Evolutionary conservation across 2,329 filamentous ascomycete species (phyloP), one percentile per base, ranked within the genome.

Genomic region (Lecanicillium sp.): DNA sequence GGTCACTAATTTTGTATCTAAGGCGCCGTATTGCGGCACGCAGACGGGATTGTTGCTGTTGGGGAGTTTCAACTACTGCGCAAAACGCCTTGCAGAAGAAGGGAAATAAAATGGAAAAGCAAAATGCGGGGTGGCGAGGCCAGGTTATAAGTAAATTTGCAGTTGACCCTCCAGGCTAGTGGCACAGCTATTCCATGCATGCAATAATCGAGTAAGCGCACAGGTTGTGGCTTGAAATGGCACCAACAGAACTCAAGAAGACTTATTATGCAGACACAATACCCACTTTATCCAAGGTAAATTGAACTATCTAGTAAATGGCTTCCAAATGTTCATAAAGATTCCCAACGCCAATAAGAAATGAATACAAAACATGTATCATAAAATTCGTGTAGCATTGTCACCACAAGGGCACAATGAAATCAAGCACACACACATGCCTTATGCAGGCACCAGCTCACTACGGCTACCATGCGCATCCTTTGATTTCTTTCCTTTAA

Each of bases 401-500:
- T 11, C 22, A 7, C 22, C 22, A 25, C 22, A 25, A 25, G 32
- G n/a, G 7, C 9, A 19, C 16, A 36, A 36, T 17, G 18, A 41
- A 29, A 37, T 29, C n/a, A 36, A 20, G 22, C 17, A 13, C 27
- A 25, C n/a, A n/a, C n/a, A 3, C 9, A 13, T 15, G 25, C 33
- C 22, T 43, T 51, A 58, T 17, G 54, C 56, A 27, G 54, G 40
- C 31, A 59, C 55, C 29, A 57, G 41, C 20, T 54, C 54, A 27
- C 45, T 52, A 25, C 55, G 52, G 34, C 57, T 57, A 25, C 22
- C 11, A 7, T 25, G 22, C 40, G 62, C 60, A 28, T 66, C 65
- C 50, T 57, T 63, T 16, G 67, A 62, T 55, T 71, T 71, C 58
- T 72, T 75, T 58, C 64, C 70, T 62, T 71, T 73, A 52, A 79